Base-by-base conservation (phyloP, 352 stramenopile species). In the Plasmopara muralis region DNA sequence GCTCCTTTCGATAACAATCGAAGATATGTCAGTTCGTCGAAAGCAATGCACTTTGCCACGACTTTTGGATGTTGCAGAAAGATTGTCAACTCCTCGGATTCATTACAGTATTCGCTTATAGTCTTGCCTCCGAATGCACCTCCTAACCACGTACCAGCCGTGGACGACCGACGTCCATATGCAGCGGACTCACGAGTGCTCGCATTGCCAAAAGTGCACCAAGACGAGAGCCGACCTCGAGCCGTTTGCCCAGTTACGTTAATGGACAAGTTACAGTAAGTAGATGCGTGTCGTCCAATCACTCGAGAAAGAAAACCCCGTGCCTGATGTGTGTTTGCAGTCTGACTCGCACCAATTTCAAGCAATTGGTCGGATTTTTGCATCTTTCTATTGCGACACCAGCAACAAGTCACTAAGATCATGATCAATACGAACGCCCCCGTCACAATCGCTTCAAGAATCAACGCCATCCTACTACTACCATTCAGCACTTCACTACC, bases 1-100 rank as follows among this genome's bases (percentile, higher is more conserved):
- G 79, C 73, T 35, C 81, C 81, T 45, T 85, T 84, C 10, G 72
- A 83, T 35, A 90, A 33, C 47, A 83, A 61, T 0, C 75, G 70
- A 45, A 87, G 45, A 34, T 79, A 82, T 20, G 72, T 88, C 39
- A 91, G 57, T 38, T 89, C 74, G 20, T 85, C 74, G 49, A 85
- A 83, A 15, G 72, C 53, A 20, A 87, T 83, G 12, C 66, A 65
- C 43, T 77, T 81, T 5, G 68, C 66, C 14, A 79, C 56, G 2
- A 87, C 55, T 30, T 60, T 42, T 10, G 74, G 60, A 43, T 89
- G 72, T n/a, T 67, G 57, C 33, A 86, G 50, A 30, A 89, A 87
- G 0, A 50, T 51, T 0, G 59, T 68, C 43, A 90, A 62, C 18
- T 53, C 46, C n/a, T 77, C 57, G 0, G 79, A 90, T 37, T 88